Percentiles rank a stretch among this genome's conserved stretches.
Evolutionary conservation across 768 basidiomycete species (phyloP).

Genomic region (Lentinula lateritia): DNA sequence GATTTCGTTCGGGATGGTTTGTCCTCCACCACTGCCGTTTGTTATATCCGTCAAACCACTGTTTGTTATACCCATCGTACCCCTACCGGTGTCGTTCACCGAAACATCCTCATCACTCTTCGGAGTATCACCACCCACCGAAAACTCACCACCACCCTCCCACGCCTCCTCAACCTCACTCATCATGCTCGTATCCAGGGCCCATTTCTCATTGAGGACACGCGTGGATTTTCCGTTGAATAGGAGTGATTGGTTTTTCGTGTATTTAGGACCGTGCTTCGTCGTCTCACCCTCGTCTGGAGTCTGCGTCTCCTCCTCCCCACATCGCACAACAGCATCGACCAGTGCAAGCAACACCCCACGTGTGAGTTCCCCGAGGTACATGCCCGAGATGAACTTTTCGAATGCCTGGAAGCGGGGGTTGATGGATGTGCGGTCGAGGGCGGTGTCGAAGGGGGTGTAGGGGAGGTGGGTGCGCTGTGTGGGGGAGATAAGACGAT

Average conservation of each 20-base stretch:
- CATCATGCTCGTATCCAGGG: conserved; percentile 90
- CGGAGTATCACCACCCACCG: too few relatives aligned
- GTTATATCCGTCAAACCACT: too few relatives aligned
- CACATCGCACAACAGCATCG: conserved; percentile 38
- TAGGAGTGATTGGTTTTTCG: conserved; percentile 44
- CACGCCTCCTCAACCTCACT: conserved; percentile 78
- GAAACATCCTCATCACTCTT: too few relatives aligned
- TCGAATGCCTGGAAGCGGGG: conserved; percentile 91
- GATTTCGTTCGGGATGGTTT: conserved; percentile 11
- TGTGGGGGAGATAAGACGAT: too few relatives aligned
- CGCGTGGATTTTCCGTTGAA: conserved; percentile 76
- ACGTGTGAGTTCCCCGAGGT: conserved; percentile 91
- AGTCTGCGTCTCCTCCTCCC: too few relatives aligned
- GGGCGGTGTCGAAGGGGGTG: conserved; percentile 85
- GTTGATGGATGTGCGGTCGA: conserved; percentile 94
- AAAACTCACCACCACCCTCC: too few relatives aligned
- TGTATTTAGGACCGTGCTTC: too few relatives aligned
- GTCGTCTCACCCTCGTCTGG: too few relatives aligned
- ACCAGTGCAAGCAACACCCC: conserved; percentile 79
- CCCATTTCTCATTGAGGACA: conserved; percentile 84
- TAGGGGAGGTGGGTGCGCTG: conserved; percentile 80
- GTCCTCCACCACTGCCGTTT: too few relatives aligned
- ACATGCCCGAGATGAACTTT: conserved; percentile 99
- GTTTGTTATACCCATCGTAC: too few relatives aligned
- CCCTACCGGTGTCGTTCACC: too few relatives aligned